phyloP scores from a whole-genome alignment of 306 rosid genomes.

The Nissolia schottii region DNA sequence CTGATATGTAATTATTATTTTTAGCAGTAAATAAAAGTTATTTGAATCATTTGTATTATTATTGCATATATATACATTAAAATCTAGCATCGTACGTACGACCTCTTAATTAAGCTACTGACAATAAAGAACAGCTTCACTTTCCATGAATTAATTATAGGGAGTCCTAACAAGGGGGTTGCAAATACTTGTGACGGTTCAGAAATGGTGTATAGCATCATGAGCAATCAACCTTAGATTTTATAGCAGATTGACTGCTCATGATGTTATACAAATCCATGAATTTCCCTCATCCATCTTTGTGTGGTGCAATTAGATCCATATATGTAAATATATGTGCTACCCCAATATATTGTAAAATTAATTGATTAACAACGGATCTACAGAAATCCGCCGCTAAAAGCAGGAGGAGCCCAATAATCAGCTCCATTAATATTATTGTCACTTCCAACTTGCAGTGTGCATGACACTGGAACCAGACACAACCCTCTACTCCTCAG shows the following conservation, averaged over 20 bases:
- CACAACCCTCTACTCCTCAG: conserved; percentile 93
- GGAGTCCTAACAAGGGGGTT: conserved; percentile 16
- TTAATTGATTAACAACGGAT: neutral
- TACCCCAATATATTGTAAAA: neutral
- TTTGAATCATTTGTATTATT: neutral
- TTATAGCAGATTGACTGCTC: conserved; percentile 85
- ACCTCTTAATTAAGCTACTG: conserved; percentile 10
- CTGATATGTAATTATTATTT: no score
- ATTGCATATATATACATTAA: conserved; percentile 27
- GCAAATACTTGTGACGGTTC: conserved; percentile 18
- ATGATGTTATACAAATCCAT: conserved; percentile 72
- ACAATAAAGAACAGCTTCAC: conserved; percentile 12
- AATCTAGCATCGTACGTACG: conserved; percentile 14
- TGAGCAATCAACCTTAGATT: conserved; percentile 84
- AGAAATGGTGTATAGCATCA: conserved; percentile 70
- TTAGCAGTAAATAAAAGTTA: no score
- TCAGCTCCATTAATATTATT: conserved; percentile 68
- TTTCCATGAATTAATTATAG: conserved; percentile 21
- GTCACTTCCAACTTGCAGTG: conserved; percentile 88
- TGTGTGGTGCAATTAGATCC: conserved; percentile 23
- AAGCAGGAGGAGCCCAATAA: conserved; percentile 80
- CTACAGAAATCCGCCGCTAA: conserved; percentile 53
- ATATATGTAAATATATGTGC: neutral
- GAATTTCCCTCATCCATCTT: conserved; percentile 24
- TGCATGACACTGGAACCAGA: conserved; percentile 95